Evolutionary conservation across 306 rosid genomes (phyloP).

Genomic region (Albizia julibrissin): DNA sequence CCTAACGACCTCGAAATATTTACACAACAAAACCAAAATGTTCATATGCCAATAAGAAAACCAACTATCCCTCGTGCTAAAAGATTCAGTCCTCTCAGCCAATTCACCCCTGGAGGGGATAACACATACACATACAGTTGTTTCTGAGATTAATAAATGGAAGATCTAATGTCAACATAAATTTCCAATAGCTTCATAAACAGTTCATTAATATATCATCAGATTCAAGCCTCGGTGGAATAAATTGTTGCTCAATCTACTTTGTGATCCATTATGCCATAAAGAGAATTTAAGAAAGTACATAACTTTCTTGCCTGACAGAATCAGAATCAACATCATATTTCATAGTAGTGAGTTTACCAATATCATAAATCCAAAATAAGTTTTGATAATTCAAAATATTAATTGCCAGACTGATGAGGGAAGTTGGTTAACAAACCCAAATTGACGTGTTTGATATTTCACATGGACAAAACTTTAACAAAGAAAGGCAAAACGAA

Average conservation of each 20-base stretch:
- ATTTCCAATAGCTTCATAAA: neutral
- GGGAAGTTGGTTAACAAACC: neutral
- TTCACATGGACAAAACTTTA: neutral
- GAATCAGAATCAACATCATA: neutral
- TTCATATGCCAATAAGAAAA: neutral
- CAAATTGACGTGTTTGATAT: neutral
- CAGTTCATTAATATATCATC: neutral
- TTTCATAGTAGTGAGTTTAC: neutral
- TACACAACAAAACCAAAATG: neutral
- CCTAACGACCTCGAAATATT: too few species aligned
- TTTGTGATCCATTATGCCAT: neutral
- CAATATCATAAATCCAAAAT: slow-evolving; percentile 4
- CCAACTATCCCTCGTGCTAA: neutral
- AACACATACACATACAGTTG: neutral
- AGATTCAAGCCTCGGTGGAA: neutral
- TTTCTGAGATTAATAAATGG: neutral
- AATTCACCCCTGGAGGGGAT: neutral
- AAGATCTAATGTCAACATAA: neutral
- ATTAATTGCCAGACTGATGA: neutral
- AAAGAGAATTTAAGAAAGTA: neutral
- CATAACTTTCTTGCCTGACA: neutral
- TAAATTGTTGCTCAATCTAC: neutral
- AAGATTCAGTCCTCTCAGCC: neutral
- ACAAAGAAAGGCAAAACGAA: neutral
- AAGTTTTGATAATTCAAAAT: neutral